phyloP scores from a whole-genome alignment of 163 green algal genomes.

The Volvox carteri region DNA sequence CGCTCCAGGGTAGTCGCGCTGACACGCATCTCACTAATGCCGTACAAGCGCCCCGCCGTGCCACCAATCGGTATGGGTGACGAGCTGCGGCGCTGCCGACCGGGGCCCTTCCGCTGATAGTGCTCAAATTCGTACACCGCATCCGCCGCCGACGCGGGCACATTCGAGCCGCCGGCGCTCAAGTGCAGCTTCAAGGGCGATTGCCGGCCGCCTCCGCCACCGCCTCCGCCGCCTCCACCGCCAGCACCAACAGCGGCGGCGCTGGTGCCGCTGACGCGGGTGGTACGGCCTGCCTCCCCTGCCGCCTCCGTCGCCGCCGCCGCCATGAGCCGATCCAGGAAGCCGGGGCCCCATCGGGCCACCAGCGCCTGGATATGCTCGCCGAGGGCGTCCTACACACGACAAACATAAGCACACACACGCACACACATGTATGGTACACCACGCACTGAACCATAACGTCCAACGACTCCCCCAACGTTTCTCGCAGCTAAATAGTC shows the following conservation, averaged over 20 bases:
- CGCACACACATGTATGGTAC: too few relatives aligned
- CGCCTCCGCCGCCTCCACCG: not conserved
- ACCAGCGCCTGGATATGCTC: constrained; percentile 34
- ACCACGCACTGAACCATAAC: too few relatives aligned
- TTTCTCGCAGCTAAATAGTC: too few relatives aligned
- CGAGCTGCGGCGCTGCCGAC: not conserved
- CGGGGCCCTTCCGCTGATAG: not conserved
- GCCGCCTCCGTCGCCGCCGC: not conserved
- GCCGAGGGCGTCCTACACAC: constrained; percentile 4
- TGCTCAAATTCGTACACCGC: not conserved
- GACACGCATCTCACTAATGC: not conserved
- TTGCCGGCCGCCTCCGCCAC: not conserved
- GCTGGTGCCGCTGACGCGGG: not conserved
- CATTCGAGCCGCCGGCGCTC: not conserved
- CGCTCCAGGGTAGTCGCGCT: constrained; percentile 5
- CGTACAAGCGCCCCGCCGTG: not conserved
- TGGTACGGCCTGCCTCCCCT: not conserved
- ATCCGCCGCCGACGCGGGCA: not conserved
- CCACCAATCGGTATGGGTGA: not conserved
- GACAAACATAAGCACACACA: not conserved
- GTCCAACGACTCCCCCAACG: too few relatives aligned
- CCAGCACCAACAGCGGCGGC: not conserved
- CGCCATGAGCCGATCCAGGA: constrained; percentile 29
- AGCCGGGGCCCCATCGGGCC: constrained; percentile 26
- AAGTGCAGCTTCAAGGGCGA: not conserved